Evolutionary conservation across 306 rosid species (phyloP), one percentile per base, ranked within the genome.

Genomic region (Prunus mongolica): DNA sequence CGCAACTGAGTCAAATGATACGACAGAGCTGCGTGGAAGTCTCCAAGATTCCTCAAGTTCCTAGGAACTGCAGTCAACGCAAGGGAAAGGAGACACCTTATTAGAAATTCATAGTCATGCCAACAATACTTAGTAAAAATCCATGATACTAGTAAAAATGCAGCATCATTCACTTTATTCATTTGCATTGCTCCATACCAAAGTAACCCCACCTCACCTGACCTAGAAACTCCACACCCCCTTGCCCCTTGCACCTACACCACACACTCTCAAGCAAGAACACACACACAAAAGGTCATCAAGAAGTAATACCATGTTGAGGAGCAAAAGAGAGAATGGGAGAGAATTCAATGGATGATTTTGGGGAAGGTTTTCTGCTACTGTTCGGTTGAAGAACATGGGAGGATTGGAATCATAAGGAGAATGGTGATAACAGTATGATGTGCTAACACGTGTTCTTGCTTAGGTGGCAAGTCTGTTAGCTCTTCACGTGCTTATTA

Each of bases 21-120:
- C 98, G 67, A 88, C 80, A 25, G 90, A 38, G 94, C 94, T 14
- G 97, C 93, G 45, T 94, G 91, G 9, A 96, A 94, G 79, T 94
- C 97, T 86, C 96, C 89, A 64, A 94, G 91, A 81, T 94, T 94
- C 84, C 94, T 84, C 81, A 91, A 88, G 84, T 90, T 91, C 67
- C 95, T 50, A 91, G 79, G 81, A 91, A 94, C 98, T 94, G 90
- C 81, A 71, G 66, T 5, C 67, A 46, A 71, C 22, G 49, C 8
- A 64, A 65, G 56, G 18, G 24, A 7, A 27, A 3, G 27, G 11
- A 27, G 19, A 44, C 18, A 12, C 34, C 51, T 70, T 55, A 56
- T 67, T 20, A 54, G 8, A 72, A 34, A 72, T n/a, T 34, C 64
- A 71, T 71, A 32, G 54, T 55, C 51, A 56, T 71, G 50, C 66